Percentiles rank a stretch among this genome's conserved stretches.
Conservation (phyloP, 176 grass and related monocot species). For the Oryza brachyantha region DNA sequence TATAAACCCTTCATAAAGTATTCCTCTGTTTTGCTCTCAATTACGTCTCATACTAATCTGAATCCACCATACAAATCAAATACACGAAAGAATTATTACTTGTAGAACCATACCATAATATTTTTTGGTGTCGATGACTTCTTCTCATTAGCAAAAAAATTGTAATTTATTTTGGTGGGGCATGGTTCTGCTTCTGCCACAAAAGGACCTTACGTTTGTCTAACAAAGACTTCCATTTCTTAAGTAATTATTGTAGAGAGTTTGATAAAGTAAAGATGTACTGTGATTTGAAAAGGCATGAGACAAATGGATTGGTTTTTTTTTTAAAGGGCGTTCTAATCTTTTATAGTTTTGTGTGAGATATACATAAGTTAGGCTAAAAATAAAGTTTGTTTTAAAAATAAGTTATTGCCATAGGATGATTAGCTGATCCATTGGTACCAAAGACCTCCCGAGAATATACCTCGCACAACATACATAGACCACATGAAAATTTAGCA, state of each 20-base stretch:
- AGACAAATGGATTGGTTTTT: too few species aligned
- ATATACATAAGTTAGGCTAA: too few species aligned
- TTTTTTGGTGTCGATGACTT: not conserved
- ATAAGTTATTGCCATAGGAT: too few species aligned
- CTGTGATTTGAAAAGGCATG: too few species aligned
- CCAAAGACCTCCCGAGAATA: constrained; percentile 19
- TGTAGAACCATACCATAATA: not conserved
- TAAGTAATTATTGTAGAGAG: too few species aligned
- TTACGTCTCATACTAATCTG: not conserved
- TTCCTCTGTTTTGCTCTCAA: not conserved
- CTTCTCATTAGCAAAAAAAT: not conserved
- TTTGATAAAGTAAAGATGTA: too few species aligned
- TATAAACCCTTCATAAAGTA: not conserved
- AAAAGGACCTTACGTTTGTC: too few species aligned
- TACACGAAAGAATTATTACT: not conserved
- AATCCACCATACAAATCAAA: not conserved
- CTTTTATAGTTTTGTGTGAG: too few species aligned
- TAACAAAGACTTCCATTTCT: too few species aligned
- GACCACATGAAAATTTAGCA: not conserved
- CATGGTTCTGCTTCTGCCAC: too few species aligned
- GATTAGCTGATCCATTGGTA: not conserved
- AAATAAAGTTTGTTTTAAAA: too few species aligned
- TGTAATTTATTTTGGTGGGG: not conserved
- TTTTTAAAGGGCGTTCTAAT: too few species aligned
- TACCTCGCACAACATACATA: not conserved